Conservation (phyloP, 345 rosid genomes). For the Lagerstroemia speciosa region DNA sequence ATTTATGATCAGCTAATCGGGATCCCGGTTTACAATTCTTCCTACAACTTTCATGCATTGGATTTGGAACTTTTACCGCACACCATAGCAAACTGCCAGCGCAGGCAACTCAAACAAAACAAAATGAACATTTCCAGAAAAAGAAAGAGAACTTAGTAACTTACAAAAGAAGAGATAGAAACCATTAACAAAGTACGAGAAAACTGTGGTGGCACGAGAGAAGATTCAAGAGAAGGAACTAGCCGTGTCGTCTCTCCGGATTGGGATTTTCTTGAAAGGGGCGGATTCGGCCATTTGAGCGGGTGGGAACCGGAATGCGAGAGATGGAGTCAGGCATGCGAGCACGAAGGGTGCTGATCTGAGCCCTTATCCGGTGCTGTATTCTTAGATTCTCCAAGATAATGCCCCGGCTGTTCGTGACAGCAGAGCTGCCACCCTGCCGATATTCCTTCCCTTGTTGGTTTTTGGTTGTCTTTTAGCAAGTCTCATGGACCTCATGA, state of each 20-base stretch:
- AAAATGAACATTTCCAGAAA: background rate
- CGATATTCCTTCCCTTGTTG: background rate
- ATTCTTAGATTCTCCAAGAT: conserved; percentile 16
- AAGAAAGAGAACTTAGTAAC: background rate
- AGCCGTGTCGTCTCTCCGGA: conserved; percentile 78
- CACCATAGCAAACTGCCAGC: background rate
- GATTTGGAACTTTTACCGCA: background rate
- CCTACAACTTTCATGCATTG: no score
- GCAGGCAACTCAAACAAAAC: background rate
- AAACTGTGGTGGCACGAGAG: no score
- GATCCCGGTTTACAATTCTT: background rate
- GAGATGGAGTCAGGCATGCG: background rate
- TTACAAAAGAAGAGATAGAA: background rate
- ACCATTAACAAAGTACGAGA: background rate
- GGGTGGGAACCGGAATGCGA: conserved; percentile 18
- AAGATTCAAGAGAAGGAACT: conserved; percentile 18
- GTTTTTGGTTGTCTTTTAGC: no score
- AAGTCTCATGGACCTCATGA: no score
- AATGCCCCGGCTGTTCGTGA: conserved; percentile 25
- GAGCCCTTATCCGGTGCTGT: background rate
- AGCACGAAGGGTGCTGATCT: background rate
- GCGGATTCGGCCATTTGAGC: conserved; percentile 74
- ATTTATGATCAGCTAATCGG: background rate
- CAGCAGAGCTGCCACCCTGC: conserved; percentile 7
- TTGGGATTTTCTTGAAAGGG: conserved; percentile 66